Percentiles rank a stretch among this genome's conserved stretches.
Conservation (phyloP, 1,139 yeast genomes). For the Suhomyces choctaworum region DNA sequence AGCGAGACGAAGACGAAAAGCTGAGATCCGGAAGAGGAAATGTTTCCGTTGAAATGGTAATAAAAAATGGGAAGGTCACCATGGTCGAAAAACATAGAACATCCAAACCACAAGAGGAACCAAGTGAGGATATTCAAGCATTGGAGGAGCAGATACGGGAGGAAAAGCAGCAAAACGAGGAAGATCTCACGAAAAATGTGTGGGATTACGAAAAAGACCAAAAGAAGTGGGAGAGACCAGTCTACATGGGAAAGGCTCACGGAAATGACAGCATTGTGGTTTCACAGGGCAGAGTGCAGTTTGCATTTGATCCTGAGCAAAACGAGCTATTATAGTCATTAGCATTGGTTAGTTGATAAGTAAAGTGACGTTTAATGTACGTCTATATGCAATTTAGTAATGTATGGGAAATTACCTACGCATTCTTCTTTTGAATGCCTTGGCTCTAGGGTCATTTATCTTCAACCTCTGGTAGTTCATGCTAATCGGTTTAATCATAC, state of each 20-base stretch:
- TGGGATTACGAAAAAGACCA: conserved; percentile 64
- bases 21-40: conserved; percentile 71
- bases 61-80: conserved; percentile 77
- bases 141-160: conserved; percentile 28
- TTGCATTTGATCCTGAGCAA: conserved; percentile 21
- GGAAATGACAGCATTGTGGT: conserved; percentile 7
- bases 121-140: conserved; percentile 28
- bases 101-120: conserved; percentile 16
- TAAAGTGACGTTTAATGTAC: neutral
- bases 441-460: conserved; percentile 41
- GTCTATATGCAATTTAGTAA: neutral
- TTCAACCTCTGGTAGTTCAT: conserved; percentile 44
- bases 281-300: conserved; percentile 21
- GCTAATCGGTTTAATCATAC: conserved; percentile 38
- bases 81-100: conserved; percentile 42
- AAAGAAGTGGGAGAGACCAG: conserved; percentile 53
- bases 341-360: too few relatives aligned
- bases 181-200: conserved; percentile 31
- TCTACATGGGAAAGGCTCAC: conserved; percentile 26
- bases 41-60: conserved; percentile 72
- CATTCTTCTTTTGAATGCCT: conserved; percentile 30
- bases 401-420: conserved; percentile 10
- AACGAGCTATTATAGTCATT: conserved; percentile 24
- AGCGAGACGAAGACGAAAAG: conserved; percentile 57
- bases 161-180: conserved; percentile 21